These are phyloP conservation scores for Knoxia roxburghii DNA, from an alignment of 257 asterid species.

Conservation along the genomic window DNA sequence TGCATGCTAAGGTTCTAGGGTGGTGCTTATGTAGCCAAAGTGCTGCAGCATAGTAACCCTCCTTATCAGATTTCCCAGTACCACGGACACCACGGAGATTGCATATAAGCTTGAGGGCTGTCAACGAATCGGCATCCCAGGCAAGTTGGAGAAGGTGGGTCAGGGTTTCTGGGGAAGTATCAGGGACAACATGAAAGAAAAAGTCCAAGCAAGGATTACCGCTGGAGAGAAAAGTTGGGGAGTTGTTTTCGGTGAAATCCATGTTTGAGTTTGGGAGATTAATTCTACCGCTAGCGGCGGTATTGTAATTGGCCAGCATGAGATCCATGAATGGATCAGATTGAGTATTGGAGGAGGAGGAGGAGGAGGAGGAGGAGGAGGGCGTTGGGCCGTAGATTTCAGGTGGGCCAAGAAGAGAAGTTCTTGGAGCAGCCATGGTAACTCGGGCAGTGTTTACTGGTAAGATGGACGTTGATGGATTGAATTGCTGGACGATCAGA, in stretches of 20 bases:
- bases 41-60: slow-evolving; percentile 43
- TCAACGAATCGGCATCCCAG: slow-evolving; percentile 41
- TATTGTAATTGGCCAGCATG: slow-evolving; percentile 15
- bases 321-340: slow-evolving; percentile 8
- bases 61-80: slow-evolving; percentile 53
- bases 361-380: not conserved
- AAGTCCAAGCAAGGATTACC: slow-evolving; percentile 53
- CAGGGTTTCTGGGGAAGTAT: slow-evolving; percentile 16
- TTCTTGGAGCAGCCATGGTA: not conserved
- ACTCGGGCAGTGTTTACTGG: too few relatives aligned
- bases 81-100: slow-evolving; percentile 50
- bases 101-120: slow-evolving; percentile 45
- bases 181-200: slow-evolving; percentile 62
- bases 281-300: not conserved
- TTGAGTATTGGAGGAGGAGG: not conserved
- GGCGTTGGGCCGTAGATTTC: slow-evolving; percentile 9
- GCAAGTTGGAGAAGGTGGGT: slow-evolving; percentile 17
- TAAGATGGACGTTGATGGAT: too few relatives aligned
- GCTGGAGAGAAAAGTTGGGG: slow-evolving; percentile 41
- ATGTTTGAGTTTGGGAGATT: not conserved
- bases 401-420: slow-evolving; percentile 20
- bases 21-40: slow-evolving; percentile 43
- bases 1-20: slow-evolving; percentile 49
- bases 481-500: too few relatives aligned
- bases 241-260: slow-evolving; percentile 39